phyloP scores from a whole-genome alignment of 257 asterid genomes.

The Lantana camara region DNA sequence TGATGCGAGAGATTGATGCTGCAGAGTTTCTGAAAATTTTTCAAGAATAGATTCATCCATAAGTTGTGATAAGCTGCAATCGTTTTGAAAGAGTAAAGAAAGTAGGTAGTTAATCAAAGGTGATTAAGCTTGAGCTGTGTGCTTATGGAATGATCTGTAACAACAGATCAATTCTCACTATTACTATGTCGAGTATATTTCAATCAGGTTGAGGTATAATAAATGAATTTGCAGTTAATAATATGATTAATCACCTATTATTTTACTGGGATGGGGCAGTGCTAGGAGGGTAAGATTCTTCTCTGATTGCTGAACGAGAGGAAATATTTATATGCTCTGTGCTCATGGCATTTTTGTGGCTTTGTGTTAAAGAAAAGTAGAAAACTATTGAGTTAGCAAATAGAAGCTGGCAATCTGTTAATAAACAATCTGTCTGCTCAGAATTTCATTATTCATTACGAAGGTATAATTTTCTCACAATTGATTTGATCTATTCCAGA shows the following conservation, averaged over 20 bases:
- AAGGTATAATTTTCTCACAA: conserved; percentile 27
- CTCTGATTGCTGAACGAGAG: not conserved
- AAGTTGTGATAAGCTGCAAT: not conserved
- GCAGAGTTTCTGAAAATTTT: not conserved
- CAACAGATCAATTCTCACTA: not conserved
- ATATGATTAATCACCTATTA: too few species aligned
- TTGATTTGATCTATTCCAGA: conserved; percentile 50
- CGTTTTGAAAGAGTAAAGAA: not conserved
- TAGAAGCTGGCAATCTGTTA: not conserved
- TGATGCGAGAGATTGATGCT: not conserved
- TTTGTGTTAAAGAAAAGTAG: not conserved
- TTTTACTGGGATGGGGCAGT: too few species aligned
- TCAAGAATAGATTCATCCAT: not conserved
- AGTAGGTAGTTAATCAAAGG: not conserved
- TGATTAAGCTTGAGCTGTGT: not conserved
- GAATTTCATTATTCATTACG: conserved; percentile 1
- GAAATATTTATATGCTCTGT: not conserved
- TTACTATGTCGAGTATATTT: not conserved
- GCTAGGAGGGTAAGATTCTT: not conserved
- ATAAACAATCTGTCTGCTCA: not conserved
- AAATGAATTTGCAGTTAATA: not conserved
- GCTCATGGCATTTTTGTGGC: not conserved
- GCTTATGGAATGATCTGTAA: not conserved
- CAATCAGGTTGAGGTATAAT: not conserved
- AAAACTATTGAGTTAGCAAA: not conserved